Evolutionary conservation across 2,329 filamentous ascomycete species (phyloP).

Genomic region (Leptoxyphium fumago): DNA sequence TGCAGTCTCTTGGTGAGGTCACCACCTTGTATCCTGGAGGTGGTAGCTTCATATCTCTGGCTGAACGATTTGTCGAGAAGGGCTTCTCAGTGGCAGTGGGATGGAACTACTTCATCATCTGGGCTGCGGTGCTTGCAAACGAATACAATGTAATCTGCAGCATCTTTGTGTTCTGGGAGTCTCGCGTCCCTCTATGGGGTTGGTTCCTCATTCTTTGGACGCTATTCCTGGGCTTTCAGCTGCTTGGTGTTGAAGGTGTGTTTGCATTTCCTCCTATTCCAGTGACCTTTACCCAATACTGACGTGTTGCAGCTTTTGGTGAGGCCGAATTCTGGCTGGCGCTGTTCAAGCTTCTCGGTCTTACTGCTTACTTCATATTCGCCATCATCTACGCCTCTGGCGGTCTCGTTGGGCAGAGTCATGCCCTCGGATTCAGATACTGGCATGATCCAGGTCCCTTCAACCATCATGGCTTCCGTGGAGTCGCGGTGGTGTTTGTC

Average conservation of each 20-base stretch:
- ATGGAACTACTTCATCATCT: constrained; percentile 59
- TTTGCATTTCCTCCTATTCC: not conserved
- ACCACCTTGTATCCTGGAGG: constrained; percentile 59
- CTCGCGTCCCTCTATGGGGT: constrained; percentile 28
- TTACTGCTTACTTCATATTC: constrained; percentile 27
- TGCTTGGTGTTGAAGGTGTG: constrained; percentile 8
- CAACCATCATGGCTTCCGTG: constrained; percentile 24
- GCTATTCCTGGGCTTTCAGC: constrained; percentile 18
- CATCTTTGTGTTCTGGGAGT: constrained; percentile 52
- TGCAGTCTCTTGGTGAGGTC: constrained; percentile 61
- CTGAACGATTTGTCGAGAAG: constrained; percentile 56
- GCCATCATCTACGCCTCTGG: constrained; percentile 24
- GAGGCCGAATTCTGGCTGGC: constrained; percentile 33
- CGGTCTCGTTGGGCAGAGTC: constrained; percentile 15
- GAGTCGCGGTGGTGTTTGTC: constrained; percentile 28
- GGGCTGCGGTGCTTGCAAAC: constrained; percentile 50
- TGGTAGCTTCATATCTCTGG: constrained; percentile 56
- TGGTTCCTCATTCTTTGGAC: constrained; percentile 27
- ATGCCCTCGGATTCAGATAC: constrained; percentile 20
- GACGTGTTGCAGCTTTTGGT: constrained; percentile 26
- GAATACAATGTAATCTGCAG: constrained; percentile 57
- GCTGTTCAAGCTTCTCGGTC: constrained; percentile 23
- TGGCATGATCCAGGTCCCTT: constrained; percentile 27
- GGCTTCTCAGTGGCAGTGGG: constrained; percentile 54
- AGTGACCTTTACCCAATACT: no score